phyloP scores from a whole-genome alignment of 306 rosid species.

The Luffa aegyptiaca region DNA sequence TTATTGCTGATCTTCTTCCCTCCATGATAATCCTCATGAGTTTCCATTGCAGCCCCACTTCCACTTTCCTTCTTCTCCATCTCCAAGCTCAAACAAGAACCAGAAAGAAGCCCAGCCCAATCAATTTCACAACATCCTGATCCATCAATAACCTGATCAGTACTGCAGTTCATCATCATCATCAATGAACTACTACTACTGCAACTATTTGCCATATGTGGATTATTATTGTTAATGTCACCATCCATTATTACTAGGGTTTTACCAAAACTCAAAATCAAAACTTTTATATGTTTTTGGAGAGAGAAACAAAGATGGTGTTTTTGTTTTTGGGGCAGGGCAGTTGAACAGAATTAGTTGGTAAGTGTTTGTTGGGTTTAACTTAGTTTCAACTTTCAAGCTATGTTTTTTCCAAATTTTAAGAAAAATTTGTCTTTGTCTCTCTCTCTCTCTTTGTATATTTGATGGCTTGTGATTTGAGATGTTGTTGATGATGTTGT shows the following conservation, averaged over 20 bases:
- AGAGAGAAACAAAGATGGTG: neutral
- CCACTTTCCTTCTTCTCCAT: neutral
- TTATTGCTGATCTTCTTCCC: neutral
- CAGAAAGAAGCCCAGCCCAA: neutral
- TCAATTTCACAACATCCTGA: neutral
- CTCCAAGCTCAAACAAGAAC: neutral
- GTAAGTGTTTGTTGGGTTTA: conserved; percentile 8
- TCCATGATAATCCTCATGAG: neutral
- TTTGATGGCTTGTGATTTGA: neutral
- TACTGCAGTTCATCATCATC: no score
- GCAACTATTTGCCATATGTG: neutral
- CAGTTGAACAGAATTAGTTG: conserved; percentile 10
- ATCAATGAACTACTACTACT: neutral
- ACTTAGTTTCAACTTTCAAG: conserved; percentile 6
- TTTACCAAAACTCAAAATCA: neutral
- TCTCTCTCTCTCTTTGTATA: neutral
- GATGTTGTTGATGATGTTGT: conserved; percentile 6
- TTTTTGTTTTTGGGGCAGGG: neutral
- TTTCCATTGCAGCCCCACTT: neutral
- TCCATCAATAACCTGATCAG: no score
- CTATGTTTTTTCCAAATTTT: neutral
- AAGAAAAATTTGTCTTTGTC: neutral
- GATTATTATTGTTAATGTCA: neutral
- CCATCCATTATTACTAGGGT: neutral
- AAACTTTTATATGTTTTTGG: neutral